Percentiles rank a stretch among this genome's conserved stretches.
Evolutionary conservation across 805 yeast species (phyloP).

Genomic region (Candida oleophila): DNA sequence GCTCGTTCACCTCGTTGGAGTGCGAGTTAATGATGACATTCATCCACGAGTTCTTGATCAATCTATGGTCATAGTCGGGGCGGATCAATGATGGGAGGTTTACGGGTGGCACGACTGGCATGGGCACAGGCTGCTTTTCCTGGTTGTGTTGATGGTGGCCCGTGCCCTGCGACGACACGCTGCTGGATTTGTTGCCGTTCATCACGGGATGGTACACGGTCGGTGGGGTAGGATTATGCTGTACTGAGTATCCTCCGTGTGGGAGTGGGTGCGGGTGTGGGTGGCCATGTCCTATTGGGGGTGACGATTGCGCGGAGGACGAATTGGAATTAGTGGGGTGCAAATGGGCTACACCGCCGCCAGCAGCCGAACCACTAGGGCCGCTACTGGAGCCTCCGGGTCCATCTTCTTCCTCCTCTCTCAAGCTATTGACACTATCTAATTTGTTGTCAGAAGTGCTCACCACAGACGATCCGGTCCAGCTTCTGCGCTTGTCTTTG

Average conservation of each 20-base stretch:
- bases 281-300: slow-evolving; percentile 4
- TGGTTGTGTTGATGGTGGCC: neutral
- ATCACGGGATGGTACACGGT: neutral
- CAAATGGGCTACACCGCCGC: no score
- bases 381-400: no score
- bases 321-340: slow-evolving; percentile 7
- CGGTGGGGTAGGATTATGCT: neutral
- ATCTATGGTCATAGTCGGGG: slow-evolving; percentile 31
- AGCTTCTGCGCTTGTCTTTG: slow-evolving; percentile 24
- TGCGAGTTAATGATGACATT: slow-evolving; percentile 35
- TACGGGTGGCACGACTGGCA: neutral
- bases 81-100: slow-evolving; percentile 16
- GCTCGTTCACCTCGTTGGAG: slow-evolving; percentile 32
- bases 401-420: slow-evolving; percentile 3
- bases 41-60: slow-evolving; percentile 35
- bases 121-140: neutral
- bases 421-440: slow-evolving; percentile 1
- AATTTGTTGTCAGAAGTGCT: neutral
- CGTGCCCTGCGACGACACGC: neutral
- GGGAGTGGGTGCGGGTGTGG: slow-evolving; percentile 4
- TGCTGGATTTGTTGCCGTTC: neutral
- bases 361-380: no score
- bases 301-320: slow-evolving; percentile 6
- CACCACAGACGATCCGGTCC: slow-evolving; percentile 8
- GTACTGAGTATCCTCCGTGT: neutral